phyloP scores from a whole-genome alignment of 1,284 basidiomycete species.

The Pseudozyma thailandica region DNA sequence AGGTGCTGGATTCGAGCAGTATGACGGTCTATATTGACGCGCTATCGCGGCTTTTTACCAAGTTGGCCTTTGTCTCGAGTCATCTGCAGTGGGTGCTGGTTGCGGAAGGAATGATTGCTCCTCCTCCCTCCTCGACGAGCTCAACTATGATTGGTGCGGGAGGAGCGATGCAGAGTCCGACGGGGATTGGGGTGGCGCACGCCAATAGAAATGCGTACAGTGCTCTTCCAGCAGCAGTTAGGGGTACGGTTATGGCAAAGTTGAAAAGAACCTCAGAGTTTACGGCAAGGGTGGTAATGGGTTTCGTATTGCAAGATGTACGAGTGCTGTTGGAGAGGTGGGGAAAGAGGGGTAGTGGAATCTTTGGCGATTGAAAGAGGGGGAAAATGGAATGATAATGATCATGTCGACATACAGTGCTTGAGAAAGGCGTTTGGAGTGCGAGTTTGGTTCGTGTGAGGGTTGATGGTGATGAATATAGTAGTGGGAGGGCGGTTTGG shows the following conservation, averaged over 20 bases:
- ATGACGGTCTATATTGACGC: conserved; percentile 17
- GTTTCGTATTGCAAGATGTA: conserved; percentile 83
- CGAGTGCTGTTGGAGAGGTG: conserved; percentile 76
- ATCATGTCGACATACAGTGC: background rate
- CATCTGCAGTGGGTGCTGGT: conserved; percentile 16
- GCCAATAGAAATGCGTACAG: conserved; percentile 18
- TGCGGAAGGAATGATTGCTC: conserved; percentile 9
- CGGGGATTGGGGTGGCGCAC: conserved; percentile 11
- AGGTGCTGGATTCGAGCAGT: conserved; percentile 1
- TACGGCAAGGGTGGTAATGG: conserved; percentile 86
- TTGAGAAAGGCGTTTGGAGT: background rate
- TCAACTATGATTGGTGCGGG: background rate
- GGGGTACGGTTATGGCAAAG: conserved; percentile 77
- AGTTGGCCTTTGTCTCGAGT: background rate
- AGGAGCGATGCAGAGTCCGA: conserved; percentile 7
- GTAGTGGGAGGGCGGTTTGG: too few relatives aligned
- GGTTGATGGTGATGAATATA: too few relatives aligned
- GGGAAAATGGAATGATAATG: background rate
- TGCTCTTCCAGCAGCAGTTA: conserved; percentile 71
- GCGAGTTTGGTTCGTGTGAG: background rate
- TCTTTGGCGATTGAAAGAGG: conserved; percentile 2
- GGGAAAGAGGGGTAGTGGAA: conserved; percentile 71
- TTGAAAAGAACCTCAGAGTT: conserved; percentile 86
- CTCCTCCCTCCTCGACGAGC: background rate
- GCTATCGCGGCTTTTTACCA: background rate